Evolutionary conservation across 768 basidiomycete genomes (phyloP), one percentile per base, ranked within the genome.

Genomic region (Melanogaster broomeanus): DNA sequence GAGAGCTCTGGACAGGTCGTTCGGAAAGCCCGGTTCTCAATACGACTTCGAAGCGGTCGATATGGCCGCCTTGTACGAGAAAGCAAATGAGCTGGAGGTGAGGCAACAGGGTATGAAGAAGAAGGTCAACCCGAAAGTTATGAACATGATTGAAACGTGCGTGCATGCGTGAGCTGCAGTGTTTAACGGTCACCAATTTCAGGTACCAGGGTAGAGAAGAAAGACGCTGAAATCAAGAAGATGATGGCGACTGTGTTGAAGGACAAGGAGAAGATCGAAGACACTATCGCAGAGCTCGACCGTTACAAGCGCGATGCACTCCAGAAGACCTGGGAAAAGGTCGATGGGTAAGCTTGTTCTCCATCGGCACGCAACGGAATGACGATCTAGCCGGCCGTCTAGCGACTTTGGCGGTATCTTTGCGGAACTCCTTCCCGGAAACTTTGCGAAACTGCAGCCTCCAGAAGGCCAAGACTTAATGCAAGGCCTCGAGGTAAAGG

Each of bases 321-420:
- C 45, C 83, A 85, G 68, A 95, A 88, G 72, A 98, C 95, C 0
- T 99, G 97, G 96, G 84, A 88, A 62, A 96, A 96, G 65, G 97
- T 99, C 61, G 88, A 90, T 65, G 81, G 78, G 94, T 96, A 63
- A 61, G 88, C 3, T 19, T 18, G 6, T 3, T 54, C 31, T 6
- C 42, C 30, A 6, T 42, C 21, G 21, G 7, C 30, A 22, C 16
- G 27, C n/a, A 6, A 21, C 15, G 40, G 34, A n/a, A 21, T 39
- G 19, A 34, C 16, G 1, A 15, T 63, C 8, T 24, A 7, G 22
- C 3, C 11, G n/a, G 2, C 24, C 27, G 21, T 30, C 9, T 63
- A 96, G 94, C 34, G 95, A 98, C 70, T 99, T 99, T 65, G 97
- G 97, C 8, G 84, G 81, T 10, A 98, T 99, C 67, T 98, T 99